These are phyloP conservation scores for Eutrema heterophyllum DNA, from an alignment of 345 rosid genomes.

Conservation along the genomic window DNA sequence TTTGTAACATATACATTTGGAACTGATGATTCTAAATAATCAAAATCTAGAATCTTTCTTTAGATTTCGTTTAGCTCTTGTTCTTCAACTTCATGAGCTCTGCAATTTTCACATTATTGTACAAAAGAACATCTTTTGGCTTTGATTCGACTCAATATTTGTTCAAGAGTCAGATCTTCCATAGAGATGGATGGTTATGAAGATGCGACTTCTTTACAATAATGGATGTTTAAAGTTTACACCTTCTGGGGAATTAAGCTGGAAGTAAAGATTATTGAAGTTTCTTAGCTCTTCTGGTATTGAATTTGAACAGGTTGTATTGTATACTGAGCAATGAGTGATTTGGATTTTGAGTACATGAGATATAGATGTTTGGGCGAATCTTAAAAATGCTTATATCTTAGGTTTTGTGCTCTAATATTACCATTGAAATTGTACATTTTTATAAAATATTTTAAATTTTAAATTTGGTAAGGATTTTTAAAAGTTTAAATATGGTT, in stretches of 20 bases:
- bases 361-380: background rate
- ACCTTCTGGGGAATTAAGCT: background rate
- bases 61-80: background rate
- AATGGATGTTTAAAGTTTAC: background rate
- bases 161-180: background rate
- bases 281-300: background rate
- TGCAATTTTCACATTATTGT: background rate
- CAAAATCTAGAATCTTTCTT: background rate
- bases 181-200: background rate
- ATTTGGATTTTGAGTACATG: background rate
- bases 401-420: background rate
- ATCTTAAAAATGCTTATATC: background rate
- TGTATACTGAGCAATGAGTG: background rate
- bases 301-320: background rate
- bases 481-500: background rate
- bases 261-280: background rate
- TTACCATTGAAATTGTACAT: background rate
- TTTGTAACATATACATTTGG: conserved; percentile 22
- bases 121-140: background rate
- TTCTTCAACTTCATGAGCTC: background rate
- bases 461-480: background rate
- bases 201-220: background rate
- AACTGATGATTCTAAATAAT: conserved; percentile 21
- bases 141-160: background rate
- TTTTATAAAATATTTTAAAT: no score